Percentiles rank a stretch among this genome's conserved stretches.
Conservation (phyloP, 306 rosid species). For the Fragaria ananassa region DNA sequence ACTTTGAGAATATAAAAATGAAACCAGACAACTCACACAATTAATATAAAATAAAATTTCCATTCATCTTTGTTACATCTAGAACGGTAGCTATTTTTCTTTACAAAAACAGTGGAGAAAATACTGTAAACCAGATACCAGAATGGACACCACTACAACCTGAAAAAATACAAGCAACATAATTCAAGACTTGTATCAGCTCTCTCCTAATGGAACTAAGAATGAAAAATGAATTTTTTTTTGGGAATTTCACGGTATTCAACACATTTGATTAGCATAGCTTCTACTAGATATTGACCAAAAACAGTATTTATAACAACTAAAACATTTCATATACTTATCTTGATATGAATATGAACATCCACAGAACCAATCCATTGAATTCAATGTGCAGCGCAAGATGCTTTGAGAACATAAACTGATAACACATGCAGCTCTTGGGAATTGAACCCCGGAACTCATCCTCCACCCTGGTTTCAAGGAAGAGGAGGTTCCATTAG, state of each 20-base stretch:
- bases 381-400: background rate
- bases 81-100: background rate
- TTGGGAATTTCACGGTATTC: background rate
- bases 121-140: background rate
- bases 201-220: background rate
- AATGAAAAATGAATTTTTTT: background rate
- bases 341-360: background rate
- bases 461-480: conserved; percentile 6
- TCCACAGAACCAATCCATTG: background rate
- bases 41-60: background rate
- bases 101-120: background rate
- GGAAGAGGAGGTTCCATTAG: conserved; percentile 1
- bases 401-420: conserved; percentile 3
- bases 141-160: background rate
- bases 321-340: background rate
- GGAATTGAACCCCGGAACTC: background rate
- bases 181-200: background rate
- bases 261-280: background rate
- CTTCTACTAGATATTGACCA: too few species aligned
- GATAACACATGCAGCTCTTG: background rate
- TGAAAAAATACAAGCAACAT: background rate
- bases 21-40: background rate
- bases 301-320: background rate
- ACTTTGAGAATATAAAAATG: background rate
- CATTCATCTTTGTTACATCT: background rate